These are phyloP conservation scores for Gaultheria prostrata DNA, from an alignment of 148 eudicot genomes.

Conservation along the genomic window DNA sequence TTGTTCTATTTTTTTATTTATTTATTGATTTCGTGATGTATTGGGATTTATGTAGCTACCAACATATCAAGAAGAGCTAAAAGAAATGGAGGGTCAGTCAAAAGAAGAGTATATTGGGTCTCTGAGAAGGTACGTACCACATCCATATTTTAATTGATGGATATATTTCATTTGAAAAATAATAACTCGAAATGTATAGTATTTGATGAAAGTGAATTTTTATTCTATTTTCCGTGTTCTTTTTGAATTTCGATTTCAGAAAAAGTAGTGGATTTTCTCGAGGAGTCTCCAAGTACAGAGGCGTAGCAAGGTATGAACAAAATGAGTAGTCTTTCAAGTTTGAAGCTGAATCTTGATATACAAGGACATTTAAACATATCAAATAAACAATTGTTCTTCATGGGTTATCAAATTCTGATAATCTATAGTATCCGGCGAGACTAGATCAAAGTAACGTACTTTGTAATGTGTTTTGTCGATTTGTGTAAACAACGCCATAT, in stretches of 20 bases:
- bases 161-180: background rate
- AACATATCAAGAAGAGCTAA: conserved; percentile 57
- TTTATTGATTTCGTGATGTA: background rate
- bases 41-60: conserved; percentile 33
- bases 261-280: conserved; percentile 93
- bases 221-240: background rate
- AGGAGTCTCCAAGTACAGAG: conserved; percentile 88
- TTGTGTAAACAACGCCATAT: background rate
- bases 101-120: conserved; percentile 87
- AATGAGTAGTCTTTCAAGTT: background rate
- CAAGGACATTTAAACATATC: background rate
- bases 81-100: conserved; percentile 65
- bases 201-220: background rate
- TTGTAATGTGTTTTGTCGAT: background rate
- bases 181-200: background rate
- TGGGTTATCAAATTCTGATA: background rate
- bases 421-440: background rate
- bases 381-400: background rate
- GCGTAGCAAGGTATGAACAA: conserved; percentile 82
- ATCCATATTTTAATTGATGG: background rate
- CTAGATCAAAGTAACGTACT: background rate
- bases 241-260: conserved; percentile 31
- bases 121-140: conserved; percentile 50
- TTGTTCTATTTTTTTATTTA: background rate
- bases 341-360: background rate